These are phyloP conservation scores for Cnidoscolus chayamansa DNA, from an alignment of 441 rosid genomes.

Conservation along the genomic window DNA sequence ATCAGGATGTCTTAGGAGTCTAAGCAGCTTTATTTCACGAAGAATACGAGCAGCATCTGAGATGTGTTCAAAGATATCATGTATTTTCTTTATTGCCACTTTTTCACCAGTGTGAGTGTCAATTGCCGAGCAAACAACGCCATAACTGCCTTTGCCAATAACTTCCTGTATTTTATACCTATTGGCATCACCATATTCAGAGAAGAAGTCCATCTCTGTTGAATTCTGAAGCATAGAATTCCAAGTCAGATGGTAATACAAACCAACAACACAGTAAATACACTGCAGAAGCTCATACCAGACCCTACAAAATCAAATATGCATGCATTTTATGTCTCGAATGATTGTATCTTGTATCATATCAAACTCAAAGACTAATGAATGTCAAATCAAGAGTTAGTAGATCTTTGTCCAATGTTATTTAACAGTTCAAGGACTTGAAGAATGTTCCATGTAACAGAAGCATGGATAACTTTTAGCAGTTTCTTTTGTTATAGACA, in stretches of 20 bases:
- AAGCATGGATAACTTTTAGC: no score
- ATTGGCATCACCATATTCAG: slow-evolving; percentile 87
- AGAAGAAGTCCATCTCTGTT: slow-evolving; percentile 70
- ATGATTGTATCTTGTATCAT: no score
- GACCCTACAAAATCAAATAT: no score
- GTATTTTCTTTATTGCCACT: slow-evolving; percentile 86
- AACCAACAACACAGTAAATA: not conserved
- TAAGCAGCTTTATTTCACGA: slow-evolving; percentile 81
- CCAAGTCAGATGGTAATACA: slow-evolving; percentile 14
- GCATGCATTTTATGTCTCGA: no score
- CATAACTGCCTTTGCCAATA: slow-evolving; percentile 89
- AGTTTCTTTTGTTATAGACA: no score
- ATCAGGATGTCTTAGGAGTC: slow-evolving; percentile 82
- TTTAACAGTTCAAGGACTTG: no score
- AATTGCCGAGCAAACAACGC: slow-evolving; percentile 81
- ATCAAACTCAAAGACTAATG: no score
- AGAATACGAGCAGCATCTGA: slow-evolving; percentile 84
- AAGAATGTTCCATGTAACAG: no score
- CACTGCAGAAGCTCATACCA: not conserved
- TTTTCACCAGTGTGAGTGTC: slow-evolving; percentile 81
- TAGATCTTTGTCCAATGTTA: no score
- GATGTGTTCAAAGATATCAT: slow-evolving; percentile 76
- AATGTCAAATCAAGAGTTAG: no score
- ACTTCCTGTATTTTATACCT: slow-evolving; percentile 73
- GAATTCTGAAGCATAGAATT: slow-evolving; percentile 46